phyloP scores from a whole-genome alignment of 345 rosid genomes.

The Moringa oleifera region DNA sequence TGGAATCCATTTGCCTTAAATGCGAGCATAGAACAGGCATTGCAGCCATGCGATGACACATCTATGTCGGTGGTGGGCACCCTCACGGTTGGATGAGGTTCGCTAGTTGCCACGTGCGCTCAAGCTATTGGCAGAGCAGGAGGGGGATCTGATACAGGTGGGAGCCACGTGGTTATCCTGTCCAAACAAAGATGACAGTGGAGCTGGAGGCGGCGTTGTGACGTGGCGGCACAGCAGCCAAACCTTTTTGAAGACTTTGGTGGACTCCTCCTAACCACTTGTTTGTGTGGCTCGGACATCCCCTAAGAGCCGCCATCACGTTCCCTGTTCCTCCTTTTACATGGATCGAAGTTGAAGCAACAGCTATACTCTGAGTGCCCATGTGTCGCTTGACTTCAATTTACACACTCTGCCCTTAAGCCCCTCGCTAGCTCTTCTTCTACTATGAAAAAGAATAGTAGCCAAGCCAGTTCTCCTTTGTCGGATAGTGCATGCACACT shows the following conservation, averaged over 20 bases:
- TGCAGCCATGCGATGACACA: no score
- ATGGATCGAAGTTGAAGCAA: no score
- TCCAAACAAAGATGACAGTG: not conserved
- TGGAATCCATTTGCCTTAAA: no score
- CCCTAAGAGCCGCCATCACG: not conserved
- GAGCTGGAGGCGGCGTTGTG: not conserved
- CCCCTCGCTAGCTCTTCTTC: no score
- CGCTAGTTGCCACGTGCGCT: not conserved
- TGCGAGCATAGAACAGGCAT: no score
- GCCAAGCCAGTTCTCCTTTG: not conserved
- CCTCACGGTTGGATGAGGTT: no score
- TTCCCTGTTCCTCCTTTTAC: no score
- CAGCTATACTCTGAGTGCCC: no score
- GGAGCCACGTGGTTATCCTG: not conserved
- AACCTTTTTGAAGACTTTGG: not conserved
- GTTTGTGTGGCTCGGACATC: conserved; percentile 19
- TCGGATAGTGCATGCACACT: not conserved
- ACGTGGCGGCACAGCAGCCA: conserved; percentile 32
- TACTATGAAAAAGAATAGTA: no score
- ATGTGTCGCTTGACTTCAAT: no score
- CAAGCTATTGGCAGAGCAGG: not conserved
- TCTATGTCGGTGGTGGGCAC: no score
- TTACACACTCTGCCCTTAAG: no score
- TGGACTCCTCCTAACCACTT: conserved; percentile 27
- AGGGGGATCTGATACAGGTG: not conserved